A percentile compares a stretch with the other conserved stretches of the same genome.
Conservation (phyloP, 164 flowering plant genomes). For the Litsea cubeba region DNA sequence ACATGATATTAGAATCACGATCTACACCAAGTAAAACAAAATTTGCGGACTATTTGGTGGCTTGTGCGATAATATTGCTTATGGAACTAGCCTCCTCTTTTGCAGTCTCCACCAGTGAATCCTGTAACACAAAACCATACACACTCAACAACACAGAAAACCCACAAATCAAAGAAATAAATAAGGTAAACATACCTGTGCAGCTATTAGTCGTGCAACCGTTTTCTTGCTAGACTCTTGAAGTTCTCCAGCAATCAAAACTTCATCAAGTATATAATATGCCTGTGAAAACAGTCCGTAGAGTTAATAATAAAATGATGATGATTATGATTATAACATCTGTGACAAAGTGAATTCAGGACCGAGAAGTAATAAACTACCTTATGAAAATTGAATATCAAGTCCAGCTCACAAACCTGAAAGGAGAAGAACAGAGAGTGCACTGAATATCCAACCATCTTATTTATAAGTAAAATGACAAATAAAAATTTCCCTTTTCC, state of each 20-base stretch:
- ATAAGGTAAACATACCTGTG: slow-evolving; percentile 47
- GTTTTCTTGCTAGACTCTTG: slow-evolving; percentile 97
- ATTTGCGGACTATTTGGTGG: slow-evolving; percentile 49
- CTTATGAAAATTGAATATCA: slow-evolving; percentile 93
- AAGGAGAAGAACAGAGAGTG: not conserved
- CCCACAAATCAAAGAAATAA: not conserved
- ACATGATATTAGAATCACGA: not conserved
- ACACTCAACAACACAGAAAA: not conserved
- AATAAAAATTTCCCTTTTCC: no score
- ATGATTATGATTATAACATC: not conserved
- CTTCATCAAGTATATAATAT: slow-evolving; percentile 77
- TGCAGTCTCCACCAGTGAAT: slow-evolving; percentile 85
- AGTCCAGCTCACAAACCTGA: slow-evolving; percentile 86
- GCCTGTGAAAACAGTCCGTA: slow-evolving; percentile 38
- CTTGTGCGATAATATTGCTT: slow-evolving; percentile 85
- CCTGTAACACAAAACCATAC: slow-evolving; percentile 42
- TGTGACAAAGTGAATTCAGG: not conserved
- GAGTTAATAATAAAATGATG: not conserved
- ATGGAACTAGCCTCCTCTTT: slow-evolving; percentile 83
- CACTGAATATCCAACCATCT: not conserved
- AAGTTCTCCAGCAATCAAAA: slow-evolving; percentile 87
- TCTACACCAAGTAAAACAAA: not conserved
- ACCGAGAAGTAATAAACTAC: slow-evolving; percentile 21
- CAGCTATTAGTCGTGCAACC: slow-evolving; percentile 74
- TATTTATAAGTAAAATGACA: not conserved